Conservation (phyloP, 148 eudicot genomes). For the Rheum nobile region DNA sequence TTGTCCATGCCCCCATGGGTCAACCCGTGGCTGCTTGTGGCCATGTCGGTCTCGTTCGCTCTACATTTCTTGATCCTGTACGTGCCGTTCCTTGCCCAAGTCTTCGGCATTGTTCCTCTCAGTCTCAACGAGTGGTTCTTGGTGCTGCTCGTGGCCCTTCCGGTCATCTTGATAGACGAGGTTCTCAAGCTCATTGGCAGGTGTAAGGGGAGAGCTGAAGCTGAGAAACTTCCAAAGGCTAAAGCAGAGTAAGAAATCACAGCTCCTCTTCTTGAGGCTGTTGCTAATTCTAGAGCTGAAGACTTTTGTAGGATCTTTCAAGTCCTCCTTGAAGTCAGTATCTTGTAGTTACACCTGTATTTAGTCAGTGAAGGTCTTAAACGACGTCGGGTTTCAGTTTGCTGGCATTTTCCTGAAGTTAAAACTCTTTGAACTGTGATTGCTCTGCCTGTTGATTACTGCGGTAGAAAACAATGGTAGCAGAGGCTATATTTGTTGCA, state of each 20-base stretch:
- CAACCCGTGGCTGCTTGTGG: conserved; percentile 59
- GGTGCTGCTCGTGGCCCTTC: conserved; percentile 47
- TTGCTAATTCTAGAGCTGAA: too few species aligned
- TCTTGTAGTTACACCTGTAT: too few species aligned
- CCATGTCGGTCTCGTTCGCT: conserved; percentile 66
- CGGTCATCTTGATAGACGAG: conserved; percentile 76
- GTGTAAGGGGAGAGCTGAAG: conserved; percentile 19
- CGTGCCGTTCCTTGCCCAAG: conserved; percentile 63
- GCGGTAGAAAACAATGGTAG: too few species aligned
- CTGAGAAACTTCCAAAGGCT: conserved; percentile 16
- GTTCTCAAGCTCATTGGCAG: conserved; percentile 75
- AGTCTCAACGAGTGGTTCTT: conserved; percentile 59
- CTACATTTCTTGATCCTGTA: conserved; percentile 64
- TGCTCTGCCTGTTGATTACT: too few species aligned
- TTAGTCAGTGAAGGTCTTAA: too few species aligned
- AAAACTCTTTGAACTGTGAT: too few species aligned
- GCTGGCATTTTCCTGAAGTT: too few species aligned
- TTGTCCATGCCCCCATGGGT: conserved; percentile 77
- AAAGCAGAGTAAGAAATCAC: conserved; percentile 43
- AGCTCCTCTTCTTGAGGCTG: too few species aligned
- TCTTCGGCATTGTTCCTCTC: conserved; percentile 65
- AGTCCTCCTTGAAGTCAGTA: too few species aligned
- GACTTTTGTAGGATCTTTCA: too few species aligned
- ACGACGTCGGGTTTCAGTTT: too few species aligned
- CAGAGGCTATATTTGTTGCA: too few species aligned